phyloP scores from a whole-genome alignment of 805 yeast species.

The Suhomyces vadensis region DNA sequence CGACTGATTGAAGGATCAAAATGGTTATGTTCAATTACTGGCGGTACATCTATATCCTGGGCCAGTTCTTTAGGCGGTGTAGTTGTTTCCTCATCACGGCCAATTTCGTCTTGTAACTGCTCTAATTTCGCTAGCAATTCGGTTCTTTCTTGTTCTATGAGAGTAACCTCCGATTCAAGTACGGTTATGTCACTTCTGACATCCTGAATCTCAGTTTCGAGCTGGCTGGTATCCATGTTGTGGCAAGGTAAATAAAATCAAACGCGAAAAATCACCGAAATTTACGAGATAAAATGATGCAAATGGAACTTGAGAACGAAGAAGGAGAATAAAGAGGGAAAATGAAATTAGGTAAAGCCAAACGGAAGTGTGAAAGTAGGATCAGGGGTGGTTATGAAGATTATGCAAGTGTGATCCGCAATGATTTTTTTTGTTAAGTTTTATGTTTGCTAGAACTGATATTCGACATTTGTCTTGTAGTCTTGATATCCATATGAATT shows the following conservation, averaged over 20 bases:
- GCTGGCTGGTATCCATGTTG: constrained; percentile 1
- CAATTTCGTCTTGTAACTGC: constrained; percentile 12
- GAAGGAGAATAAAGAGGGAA: not conserved
- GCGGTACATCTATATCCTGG: constrained; percentile 12
- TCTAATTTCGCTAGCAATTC: constrained; percentile 13
- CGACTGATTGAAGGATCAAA: constrained; percentile 32
- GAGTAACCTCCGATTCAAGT: constrained; percentile 19
- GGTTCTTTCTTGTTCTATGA: constrained; percentile 13
- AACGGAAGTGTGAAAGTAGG: no score
- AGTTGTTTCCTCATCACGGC: not conserved
- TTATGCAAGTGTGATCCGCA: no score
- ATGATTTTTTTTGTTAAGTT: no score
- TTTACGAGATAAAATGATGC: no score
- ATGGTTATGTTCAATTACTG: constrained; percentile 26
- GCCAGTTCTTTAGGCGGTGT: not conserved
- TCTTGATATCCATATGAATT: no score
- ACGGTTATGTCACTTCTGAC: constrained; percentile 20
- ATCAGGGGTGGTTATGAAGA: no score
- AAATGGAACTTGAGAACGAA: no score
- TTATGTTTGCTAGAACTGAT: no score
- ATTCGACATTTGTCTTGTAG: no score
- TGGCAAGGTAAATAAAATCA: not conserved
- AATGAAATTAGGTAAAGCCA: not conserved
- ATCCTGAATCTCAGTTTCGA: constrained; percentile 17
- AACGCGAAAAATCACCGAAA: not conserved